Percentiles rank a stretch among this genome's conserved stretches.
These are phyloP conservation scores for Arabidopsis lyrata DNA, from an alignment of 441 rosid genomes.

Conservation along the genomic window DNA sequence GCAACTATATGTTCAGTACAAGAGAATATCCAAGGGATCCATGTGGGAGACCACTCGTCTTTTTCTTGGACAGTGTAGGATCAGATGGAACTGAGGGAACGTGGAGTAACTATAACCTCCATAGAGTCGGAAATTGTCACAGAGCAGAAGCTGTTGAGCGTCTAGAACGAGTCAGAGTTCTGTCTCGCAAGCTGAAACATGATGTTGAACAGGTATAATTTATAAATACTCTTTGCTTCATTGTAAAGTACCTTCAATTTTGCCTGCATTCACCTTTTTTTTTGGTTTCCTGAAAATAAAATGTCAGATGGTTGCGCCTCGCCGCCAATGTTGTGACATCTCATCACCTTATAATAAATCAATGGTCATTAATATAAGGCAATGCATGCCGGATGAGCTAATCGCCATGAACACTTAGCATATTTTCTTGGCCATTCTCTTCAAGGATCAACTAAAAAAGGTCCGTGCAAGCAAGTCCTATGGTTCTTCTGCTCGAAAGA, in stretches of 20 bases:
- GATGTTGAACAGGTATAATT: conserved; percentile 63
- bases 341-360: conserved; percentile 59
- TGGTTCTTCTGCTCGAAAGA: conserved; percentile 3
- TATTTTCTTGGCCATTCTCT: not conserved
- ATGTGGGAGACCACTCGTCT: conserved; percentile 70
- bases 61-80: conserved; percentile 61
- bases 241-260: not conserved
- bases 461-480: not conserved
- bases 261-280: not conserved
- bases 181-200: conserved; percentile 57
- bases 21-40: conserved; percentile 79
- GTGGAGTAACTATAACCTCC: conserved; percentile 66
- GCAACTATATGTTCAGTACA: conserved; percentile 69
- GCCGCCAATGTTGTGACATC: conserved; percentile 84
- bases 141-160: conserved; percentile 54
- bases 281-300: not conserved
- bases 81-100: conserved; percentile 53
- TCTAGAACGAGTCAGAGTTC: conserved; percentile 54
- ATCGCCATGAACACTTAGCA: conserved; percentile 60
- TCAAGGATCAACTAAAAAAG: conserved; percentile 18
- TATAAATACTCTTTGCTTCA: not conserved
- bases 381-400: conserved; percentile 67
- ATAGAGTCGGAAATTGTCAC: conserved; percentile 54
- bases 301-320: conserved; percentile 59
- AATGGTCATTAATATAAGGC: conserved; percentile 67